Percentiles rank a stretch among this genome's conserved stretches.
phyloP scores from a whole-genome alignment of 108 stramenopile genomes.

The Nannochloropsis granulata region DNA sequence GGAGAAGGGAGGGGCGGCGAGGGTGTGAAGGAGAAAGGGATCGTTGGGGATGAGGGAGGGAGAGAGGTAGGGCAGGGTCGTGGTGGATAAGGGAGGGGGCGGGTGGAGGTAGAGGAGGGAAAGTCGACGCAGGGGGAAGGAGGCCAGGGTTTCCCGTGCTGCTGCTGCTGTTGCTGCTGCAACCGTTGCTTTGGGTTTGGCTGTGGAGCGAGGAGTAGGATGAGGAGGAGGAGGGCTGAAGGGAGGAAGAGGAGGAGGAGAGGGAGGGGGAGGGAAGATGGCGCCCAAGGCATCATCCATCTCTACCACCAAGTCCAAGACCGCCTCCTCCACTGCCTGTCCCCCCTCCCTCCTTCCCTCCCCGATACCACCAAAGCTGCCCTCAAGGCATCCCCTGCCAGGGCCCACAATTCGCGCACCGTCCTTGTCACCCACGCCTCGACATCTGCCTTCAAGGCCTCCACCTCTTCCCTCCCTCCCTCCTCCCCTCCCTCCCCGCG shows the following conservation, averaged over 20 bases:
- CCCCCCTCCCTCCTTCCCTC: not conserved
- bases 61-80: not conserved
- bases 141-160: not conserved
- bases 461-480: not conserved
- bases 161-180: too few species aligned
- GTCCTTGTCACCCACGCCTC: not conserved
- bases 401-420: not conserved
- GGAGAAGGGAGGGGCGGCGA: not conserved
- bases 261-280: not conserved
- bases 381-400: not conserved
- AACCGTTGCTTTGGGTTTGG: not conserved
- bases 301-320: not conserved
- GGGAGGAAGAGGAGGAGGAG: not conserved
- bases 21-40: not conserved
- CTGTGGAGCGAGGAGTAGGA: not conserved
- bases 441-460: not conserved
- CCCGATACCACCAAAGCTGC: not conserved
- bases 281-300: not conserved
- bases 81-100: not conserved
- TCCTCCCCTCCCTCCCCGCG: not conserved
- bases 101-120: not conserved
- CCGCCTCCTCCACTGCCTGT: not conserved
- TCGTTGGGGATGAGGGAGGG: not conserved
- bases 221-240: not conserved
- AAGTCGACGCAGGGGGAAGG: not conserved